These are phyloP conservation scores for Ambrosia hybrid DNA, from an alignment of 140 eudicot genomes.

Conservation along the genomic window DNA sequence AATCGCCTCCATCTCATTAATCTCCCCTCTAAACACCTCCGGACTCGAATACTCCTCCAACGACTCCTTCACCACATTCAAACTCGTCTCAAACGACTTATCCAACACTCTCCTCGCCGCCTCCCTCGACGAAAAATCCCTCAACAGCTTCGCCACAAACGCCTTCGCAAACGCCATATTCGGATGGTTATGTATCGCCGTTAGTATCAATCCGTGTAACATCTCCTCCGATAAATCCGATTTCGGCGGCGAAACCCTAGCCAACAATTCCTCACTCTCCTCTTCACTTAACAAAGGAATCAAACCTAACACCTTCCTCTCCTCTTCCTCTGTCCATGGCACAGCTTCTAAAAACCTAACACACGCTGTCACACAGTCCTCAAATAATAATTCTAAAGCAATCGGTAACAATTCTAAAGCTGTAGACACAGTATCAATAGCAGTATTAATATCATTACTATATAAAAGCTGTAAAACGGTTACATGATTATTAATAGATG, in stretches of 20 bases:
- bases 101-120: slow-evolving; percentile 77
- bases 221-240: slow-evolving; percentile 62
- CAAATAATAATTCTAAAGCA: slow-evolving; percentile 74
- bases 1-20: slow-evolving; percentile 77
- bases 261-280: slow-evolving; percentile 59
- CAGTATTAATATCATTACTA: slow-evolving; percentile 33
- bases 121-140: slow-evolving; percentile 74
- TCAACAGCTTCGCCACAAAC: slow-evolving; percentile 77
- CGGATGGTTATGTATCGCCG: slow-evolving; percentile 65
- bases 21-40: slow-evolving; percentile 62
- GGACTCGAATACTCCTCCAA: slow-evolving; percentile 94
- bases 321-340: slow-evolving; percentile 94
- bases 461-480: slow-evolving; percentile 66
- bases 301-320: slow-evolving; percentile 44
- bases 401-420: slow-evolving; percentile 68
- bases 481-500: slow-evolving; percentile 52
- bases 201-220: slow-evolving; percentile 64
- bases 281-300: slow-evolving; percentile 60
- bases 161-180: slow-evolving; percentile 87
- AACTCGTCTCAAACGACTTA: slow-evolving; percentile 43
- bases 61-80: slow-evolving; percentile 47
- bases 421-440: slow-evolving; percentile 35
- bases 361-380: slow-evolving; percentile 74
- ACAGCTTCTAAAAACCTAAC: slow-evolving; percentile 77
- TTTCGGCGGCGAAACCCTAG: slow-evolving; percentile 62